Percentiles rank a stretch among this genome's conserved stretches.
These are phyloP conservation scores for Parathielavia hyrcaniae DNA, from an alignment of 495 filamentous ascomycete species.

Conservation along the genomic window DNA sequence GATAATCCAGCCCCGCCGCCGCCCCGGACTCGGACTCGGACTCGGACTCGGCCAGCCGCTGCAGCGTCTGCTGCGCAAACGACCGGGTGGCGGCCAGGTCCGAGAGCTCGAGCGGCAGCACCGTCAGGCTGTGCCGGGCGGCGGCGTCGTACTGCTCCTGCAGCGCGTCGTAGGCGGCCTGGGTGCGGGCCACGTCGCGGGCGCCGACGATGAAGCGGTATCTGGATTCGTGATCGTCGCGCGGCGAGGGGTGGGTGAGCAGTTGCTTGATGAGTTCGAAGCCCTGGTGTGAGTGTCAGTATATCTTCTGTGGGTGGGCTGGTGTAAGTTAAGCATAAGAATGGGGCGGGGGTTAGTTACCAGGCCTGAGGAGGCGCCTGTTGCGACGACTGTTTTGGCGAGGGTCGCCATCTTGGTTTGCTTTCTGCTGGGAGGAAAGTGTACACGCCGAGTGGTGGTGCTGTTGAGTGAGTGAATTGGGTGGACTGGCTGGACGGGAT, in stretches of 20 bases:
- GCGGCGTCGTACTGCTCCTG: slow-evolving; percentile 32
- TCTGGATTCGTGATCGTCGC: no score
- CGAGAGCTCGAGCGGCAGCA: slow-evolving; percentile 40
- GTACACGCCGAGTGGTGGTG: not conserved
- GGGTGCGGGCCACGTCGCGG: slow-evolving; percentile 32
- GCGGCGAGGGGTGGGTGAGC: slow-evolving; percentile 25
- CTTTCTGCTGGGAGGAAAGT: not conserved
- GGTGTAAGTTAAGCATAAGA: not conserved
- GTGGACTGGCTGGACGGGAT: not conserved
- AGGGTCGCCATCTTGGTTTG: slow-evolving; percentile 29
- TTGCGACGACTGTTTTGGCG: slow-evolving; percentile 42
- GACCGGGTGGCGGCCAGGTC: slow-evolving; percentile 33
- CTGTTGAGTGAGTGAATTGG: no score
- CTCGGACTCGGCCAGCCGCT: slow-evolving; percentile 32
- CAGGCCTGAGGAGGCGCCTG: slow-evolving; percentile 41
- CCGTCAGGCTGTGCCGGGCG: slow-evolving; percentile 33
- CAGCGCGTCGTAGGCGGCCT: slow-evolving; percentile 34
- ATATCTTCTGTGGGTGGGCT: not conserved
- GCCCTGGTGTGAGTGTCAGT: slow-evolving; percentile 29
- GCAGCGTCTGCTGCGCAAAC: slow-evolving; percentile 35
- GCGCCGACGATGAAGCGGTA: slow-evolving; percentile 44
- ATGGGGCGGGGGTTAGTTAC: slow-evolving; percentile 20
- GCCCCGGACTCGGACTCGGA: no score
- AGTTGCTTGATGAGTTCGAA: slow-evolving; percentile 42
- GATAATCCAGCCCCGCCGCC: slow-evolving; percentile 32